Evolutionary conservation across 192 early-diverging fungal species (phyloP).

Genomic region (Kickxella alabastrina): DNA sequence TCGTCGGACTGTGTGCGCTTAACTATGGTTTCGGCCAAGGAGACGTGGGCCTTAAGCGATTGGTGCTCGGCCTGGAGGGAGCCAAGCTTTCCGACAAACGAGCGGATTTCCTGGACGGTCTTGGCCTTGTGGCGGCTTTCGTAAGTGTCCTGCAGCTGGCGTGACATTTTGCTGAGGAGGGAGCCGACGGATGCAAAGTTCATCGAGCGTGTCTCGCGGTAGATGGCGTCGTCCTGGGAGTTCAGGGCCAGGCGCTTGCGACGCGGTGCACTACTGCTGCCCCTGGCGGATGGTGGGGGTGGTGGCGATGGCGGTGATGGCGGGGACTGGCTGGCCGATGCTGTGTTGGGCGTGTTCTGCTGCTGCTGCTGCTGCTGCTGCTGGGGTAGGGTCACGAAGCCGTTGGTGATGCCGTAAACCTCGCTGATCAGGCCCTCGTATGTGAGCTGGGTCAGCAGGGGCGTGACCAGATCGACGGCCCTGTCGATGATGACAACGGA

Average conservation of each 20-base stretch:
- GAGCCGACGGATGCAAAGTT: conserved; percentile 90
- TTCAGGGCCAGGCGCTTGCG: conserved; percentile 74
- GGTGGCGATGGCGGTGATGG: conserved; percentile 5
- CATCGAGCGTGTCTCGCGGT: conserved; percentile 74
- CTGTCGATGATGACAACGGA: conserved; percentile 89
- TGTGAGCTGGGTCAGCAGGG: conserved; percentile 90
- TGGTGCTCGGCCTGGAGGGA: conserved; percentile 83
- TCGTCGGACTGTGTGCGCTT: conserved; percentile 73
- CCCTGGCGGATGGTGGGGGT: conserved; percentile 1
- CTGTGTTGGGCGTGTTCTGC: not conserved
- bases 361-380: not conserved
- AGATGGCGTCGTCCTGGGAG: conserved; percentile 69
- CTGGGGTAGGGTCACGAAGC: conserved; percentile 18
- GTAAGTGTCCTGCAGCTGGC: conserved; percentile 80
- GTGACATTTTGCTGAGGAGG: conserved; percentile 77
- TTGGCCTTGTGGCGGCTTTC: conserved; percentile 87
- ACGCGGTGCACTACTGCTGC: conserved; percentile 18
- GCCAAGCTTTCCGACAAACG: conserved; percentile 85
- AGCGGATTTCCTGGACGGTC: conserved; percentile 86
- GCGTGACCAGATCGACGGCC: conserved; percentile 84
- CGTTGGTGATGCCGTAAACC: conserved; percentile 72
- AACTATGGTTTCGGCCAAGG: conserved; percentile 77
- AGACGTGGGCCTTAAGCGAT: conserved; percentile 55
- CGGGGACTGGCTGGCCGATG: conserved; percentile 5
- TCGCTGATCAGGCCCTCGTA: conserved; percentile 98